phyloP scores from a whole-genome alignment of 192 early-diverging fungal species.

The Ambispora gerdemannii region DNA sequence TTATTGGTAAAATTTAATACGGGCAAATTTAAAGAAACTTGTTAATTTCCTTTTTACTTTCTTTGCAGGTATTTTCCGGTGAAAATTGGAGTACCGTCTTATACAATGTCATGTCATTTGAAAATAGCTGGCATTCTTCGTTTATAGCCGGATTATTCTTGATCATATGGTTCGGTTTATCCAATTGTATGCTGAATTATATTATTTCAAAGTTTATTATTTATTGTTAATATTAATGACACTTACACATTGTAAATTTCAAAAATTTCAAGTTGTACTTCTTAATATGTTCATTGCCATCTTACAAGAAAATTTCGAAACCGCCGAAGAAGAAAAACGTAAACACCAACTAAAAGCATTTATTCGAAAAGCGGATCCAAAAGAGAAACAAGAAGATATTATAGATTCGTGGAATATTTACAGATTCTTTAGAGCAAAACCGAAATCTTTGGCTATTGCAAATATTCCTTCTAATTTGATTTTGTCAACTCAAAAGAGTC shows the following conservation, averaged over 20 bases:
- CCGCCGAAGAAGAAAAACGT: conserved; percentile 52
- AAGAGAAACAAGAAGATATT: conserved; percentile 37
- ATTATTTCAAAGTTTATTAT: conserved; percentile 16
- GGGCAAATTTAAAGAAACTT: not conserved
- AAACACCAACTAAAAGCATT: conserved; percentile 48
- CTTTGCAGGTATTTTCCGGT: conserved; percentile 54
- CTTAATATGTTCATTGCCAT: conserved; percentile 67
- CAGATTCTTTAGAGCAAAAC: conserved; percentile 48
- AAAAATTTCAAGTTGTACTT: conserved; percentile 45
- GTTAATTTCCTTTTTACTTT: not conserved
- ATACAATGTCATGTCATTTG: conserved; percentile 47
- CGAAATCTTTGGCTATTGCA: conserved; percentile 44
- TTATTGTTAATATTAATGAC: not conserved
- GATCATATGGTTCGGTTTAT: conserved; percentile 51
- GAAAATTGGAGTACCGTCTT: conserved; percentile 60
- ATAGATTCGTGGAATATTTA: conserved; percentile 52
- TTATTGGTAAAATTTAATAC: not conserved
- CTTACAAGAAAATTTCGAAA: conserved; percentile 64
- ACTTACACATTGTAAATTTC: not conserved
- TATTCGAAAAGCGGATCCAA: conserved; percentile 32
- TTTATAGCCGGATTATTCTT: conserved; percentile 48
- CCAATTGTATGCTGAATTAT: conserved; percentile 50
- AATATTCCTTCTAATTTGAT: conserved; percentile 44
- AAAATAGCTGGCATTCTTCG: conserved; percentile 32
- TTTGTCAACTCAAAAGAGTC: conserved; percentile 46